phyloP scores from a whole-genome alignment of 2,329 filamentous ascomycete species.

The Xylaria multiplex region DNA sequence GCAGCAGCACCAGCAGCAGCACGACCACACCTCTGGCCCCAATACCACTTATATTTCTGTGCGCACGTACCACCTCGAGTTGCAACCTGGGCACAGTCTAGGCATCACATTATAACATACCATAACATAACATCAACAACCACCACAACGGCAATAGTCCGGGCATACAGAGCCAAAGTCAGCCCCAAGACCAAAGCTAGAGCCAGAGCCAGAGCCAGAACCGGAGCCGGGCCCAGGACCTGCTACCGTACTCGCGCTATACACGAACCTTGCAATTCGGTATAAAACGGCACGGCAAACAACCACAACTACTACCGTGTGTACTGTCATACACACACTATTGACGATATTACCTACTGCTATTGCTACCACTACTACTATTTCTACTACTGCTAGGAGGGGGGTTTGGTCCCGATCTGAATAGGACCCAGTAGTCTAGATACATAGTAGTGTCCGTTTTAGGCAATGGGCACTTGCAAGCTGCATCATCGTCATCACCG shows the following conservation, averaged over 20 bases:
- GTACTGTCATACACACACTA: constrained; percentile 4
- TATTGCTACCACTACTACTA: too few relatives aligned
- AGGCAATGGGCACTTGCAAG: constrained; percentile 34
- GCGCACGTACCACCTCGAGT: constrained; percentile 38
- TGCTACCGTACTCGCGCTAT: too few relatives aligned
- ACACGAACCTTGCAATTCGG: too few relatives aligned
- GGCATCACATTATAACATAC: too few relatives aligned
- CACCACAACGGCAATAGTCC: too few relatives aligned
- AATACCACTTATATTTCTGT: constrained; percentile 3
- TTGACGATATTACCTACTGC: too few relatives aligned
- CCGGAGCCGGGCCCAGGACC: too few relatives aligned
- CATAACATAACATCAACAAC: too few relatives aligned
- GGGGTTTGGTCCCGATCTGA: constrained; percentile 18
- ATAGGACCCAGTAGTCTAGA: constrained; percentile 16
- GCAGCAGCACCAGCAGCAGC: constrained; percentile 10
- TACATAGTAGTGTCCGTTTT: constrained; percentile 31
- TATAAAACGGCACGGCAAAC: too few relatives aligned
- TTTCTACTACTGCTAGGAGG: neutral
- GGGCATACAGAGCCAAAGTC: too few relatives aligned
- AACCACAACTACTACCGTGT: neutral
- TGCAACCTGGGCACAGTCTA: constrained; percentile 7
- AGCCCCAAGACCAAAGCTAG: too few relatives aligned
- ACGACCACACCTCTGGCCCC: constrained; percentile 20
- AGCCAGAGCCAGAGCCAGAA: too few relatives aligned
- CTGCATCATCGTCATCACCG: constrained; percentile 27